These are phyloP conservation scores for Cucumis cinereus DNA, from an alignment of 306 rosid species.

Conservation along the genomic window DNA sequence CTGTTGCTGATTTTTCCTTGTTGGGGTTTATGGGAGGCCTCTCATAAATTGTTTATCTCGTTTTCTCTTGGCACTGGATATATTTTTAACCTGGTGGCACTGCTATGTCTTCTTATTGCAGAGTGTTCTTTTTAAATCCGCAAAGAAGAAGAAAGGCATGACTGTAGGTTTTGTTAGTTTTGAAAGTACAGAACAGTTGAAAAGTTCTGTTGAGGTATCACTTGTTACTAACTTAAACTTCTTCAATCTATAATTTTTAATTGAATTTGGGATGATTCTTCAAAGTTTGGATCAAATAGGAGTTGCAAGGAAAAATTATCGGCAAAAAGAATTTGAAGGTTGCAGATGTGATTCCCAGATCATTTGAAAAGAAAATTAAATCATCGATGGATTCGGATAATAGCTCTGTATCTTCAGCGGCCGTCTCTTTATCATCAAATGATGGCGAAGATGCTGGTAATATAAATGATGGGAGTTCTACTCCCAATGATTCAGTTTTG, in stretches of 20 bases:
- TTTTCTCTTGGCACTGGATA: background rate
- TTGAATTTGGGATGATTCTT: background rate
- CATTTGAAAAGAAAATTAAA: constrained; percentile 51
- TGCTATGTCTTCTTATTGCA: constrained; percentile 11
- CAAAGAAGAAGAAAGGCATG: constrained; percentile 90
- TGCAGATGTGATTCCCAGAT: constrained; percentile 58
- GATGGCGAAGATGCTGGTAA: constrained; percentile 28
- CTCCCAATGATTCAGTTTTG: constrained; percentile 21
- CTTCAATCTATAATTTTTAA: constrained; percentile 12
- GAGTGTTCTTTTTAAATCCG: constrained; percentile 55
- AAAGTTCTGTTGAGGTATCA: constrained; percentile 40
- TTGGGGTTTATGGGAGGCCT: background rate
- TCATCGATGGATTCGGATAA: constrained; percentile 13
- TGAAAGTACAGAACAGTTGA: constrained; percentile 54
- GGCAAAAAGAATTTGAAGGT: constrained; percentile 59
- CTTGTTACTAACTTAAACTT: constrained; percentile 7
- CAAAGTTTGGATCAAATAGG: constrained; percentile 25
- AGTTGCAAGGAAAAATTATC: constrained; percentile 44
- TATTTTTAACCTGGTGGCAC: background rate
- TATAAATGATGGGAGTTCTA: constrained; percentile 21
- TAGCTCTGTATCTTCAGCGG: constrained; percentile 1
- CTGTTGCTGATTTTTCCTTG: background rate
- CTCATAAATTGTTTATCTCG: background rate
- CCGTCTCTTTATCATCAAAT: constrained; percentile 14
- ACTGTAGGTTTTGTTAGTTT: constrained; percentile 54